Conservation (phyloP, 106 monocot species). For the Xerophyta viscosa region DNA sequence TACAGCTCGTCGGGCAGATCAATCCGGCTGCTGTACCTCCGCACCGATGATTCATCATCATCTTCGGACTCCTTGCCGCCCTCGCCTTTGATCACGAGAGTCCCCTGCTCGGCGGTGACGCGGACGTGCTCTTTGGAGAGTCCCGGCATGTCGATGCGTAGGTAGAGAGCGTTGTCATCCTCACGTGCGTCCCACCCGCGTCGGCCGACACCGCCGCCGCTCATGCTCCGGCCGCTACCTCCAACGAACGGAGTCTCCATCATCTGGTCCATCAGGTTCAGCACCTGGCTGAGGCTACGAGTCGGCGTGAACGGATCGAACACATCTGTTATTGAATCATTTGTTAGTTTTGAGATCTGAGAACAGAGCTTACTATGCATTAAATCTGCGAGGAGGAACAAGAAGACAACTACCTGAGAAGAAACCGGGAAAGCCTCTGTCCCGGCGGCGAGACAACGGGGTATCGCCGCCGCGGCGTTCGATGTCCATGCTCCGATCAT, state of each 20-base stretch:
- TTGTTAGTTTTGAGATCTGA: too few relatives aligned
- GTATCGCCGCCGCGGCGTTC: slow-evolving; percentile 4
- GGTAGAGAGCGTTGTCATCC: slow-evolving; percentile 41
- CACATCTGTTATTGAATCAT: slow-evolving; percentile 28
- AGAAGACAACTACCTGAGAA: slow-evolving; percentile 31
- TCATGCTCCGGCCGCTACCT: slow-evolving; percentile 2
- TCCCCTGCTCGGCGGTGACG: slow-evolving; percentile 46
- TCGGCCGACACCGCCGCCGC: slow-evolving; percentile 7
- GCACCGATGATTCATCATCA: background rate
- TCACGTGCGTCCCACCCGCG: slow-evolving; percentile 70
- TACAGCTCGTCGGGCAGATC: slow-evolving; percentile 48
- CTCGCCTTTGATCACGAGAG: slow-evolving; percentile 58
- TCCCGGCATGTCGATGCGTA: slow-evolving; percentile 84
- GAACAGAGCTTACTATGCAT: too few relatives aligned
- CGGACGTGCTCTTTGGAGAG: slow-evolving; percentile 57
- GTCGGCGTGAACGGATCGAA: slow-evolving; percentile 56
- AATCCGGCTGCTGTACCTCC: slow-evolving; percentile 50
- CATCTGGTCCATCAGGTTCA: slow-evolving; percentile 81
- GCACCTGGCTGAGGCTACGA: slow-evolving; percentile 57
- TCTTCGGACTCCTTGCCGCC: slow-evolving; percentile 24
- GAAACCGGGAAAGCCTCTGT: slow-evolving; percentile 5
- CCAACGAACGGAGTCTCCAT: slow-evolving; percentile 24
- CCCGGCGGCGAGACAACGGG: slow-evolving; percentile 9
- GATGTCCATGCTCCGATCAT: slow-evolving; percentile 8
- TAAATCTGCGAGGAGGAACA: background rate